Base-by-base conservation (phyloP, 2,329 filamentous ascomycete species). In the Arachnopeziza araneosa region DNA sequence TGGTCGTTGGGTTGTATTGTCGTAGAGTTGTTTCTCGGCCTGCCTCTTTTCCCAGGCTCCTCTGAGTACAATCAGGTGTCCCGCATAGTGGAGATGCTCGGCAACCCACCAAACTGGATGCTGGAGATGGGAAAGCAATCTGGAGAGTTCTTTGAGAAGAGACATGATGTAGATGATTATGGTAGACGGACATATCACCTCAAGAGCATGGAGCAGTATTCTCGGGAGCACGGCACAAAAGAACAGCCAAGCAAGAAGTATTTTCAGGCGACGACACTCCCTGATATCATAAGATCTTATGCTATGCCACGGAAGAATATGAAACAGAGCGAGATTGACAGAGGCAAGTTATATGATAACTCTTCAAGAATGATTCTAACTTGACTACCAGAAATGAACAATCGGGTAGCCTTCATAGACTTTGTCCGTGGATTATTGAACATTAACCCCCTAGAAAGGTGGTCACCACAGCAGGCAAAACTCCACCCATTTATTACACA, bases 191-290 rank as follows among this genome's bases (percentile, higher is more conserved):
- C 88, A 7, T 97, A 96, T 73, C 86, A 93, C 57, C 79, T 99
- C 49, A 99, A 99, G 79, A 91, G 89, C 66, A 96, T 99, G 90
- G 95, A 99, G 72, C 92, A 97, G 74, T 99, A 98, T 74, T 93
- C 95, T 19, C 83, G 93, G 59, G 95, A 99, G 73, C 95, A 96
- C 73, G 90, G 90, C 61, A 95, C 92, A 44, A 99, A 99, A 74
- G 95, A 99, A 75, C 95, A 98, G 74, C 95, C 95, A 23, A 99
- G 95, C 84, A 99, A 99, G 80, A 98, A 98, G 77, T 99, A 99
- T 75, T 99, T 99, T 78, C 90, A 93, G 69, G 92, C 93, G 44
- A 97, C 86, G 50, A 96, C 92, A 1, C 78, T 99, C 57, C 93
- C 93, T 3, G 95, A 99, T 67, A 99, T 99, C 65, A 98, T 99